Conservation (phyloP, 352 stramenopile species). For the Pythium pyrilobum region DNA sequence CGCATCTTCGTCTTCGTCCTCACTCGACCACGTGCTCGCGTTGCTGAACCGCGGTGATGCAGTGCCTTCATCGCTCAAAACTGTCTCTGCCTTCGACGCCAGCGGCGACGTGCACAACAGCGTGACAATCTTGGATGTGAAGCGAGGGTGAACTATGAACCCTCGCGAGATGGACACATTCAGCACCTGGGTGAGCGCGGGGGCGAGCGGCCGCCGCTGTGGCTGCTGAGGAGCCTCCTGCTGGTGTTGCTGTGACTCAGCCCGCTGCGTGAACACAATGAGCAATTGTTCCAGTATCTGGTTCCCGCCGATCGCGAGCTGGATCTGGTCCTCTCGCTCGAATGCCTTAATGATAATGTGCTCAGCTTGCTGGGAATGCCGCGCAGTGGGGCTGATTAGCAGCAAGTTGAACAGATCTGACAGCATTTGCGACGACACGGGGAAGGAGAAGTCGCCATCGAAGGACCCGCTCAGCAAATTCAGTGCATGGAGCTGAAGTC, state of each 20-base stretch:
- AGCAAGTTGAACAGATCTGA: conserved; percentile 58
- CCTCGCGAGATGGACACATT: conserved; percentile 36
- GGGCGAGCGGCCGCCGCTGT: conserved; percentile 17
- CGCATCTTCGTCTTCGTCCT: conserved; percentile 20
- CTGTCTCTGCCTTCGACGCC: conserved; percentile 3
- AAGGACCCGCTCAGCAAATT: conserved; percentile 38
- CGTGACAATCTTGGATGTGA: conserved; percentile 44
- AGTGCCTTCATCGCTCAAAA: no score
- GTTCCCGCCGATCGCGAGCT: conserved; percentile 39
- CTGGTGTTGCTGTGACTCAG: conserved; percentile 15
- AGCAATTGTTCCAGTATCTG: conserved; percentile 65
- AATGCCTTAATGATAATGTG: conserved; percentile 52
- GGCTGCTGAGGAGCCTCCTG: neutral
- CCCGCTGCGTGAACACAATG: conserved; percentile 55
- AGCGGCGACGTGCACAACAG: conserved; percentile 26
- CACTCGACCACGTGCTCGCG: neutral
- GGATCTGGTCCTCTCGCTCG: conserved; percentile 28
- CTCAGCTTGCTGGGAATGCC: conserved; percentile 36
- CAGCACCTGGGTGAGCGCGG: conserved; percentile 45
- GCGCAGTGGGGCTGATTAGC: conserved; percentile 40
- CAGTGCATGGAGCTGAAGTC: conserved; percentile 38
- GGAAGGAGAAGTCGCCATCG: conserved; percentile 31
- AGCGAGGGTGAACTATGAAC: conserved; percentile 51
- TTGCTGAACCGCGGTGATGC: neutral
- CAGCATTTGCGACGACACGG: conserved; percentile 44